Base-by-base conservation (phyloP, 169 alveolate species). In the Plasmodium berghei region DNA sequence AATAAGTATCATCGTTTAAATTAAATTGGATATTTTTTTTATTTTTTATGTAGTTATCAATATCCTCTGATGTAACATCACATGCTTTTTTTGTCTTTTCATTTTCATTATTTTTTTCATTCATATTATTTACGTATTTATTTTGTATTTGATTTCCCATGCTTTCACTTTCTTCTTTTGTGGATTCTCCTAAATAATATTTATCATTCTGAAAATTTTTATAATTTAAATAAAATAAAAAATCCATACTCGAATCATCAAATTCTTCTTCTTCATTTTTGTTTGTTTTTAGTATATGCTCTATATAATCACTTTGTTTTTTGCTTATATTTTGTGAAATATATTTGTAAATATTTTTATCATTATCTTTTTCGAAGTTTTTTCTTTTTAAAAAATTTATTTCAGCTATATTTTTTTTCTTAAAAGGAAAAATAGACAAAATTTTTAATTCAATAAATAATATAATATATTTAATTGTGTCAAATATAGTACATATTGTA, bases 341-440 rank as follows among this genome's bases (percentile, higher is more conserved):
- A 20, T 74, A 74, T 54, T 74, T 74, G n/a, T 74, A 66, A 4
- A 74, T 54, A 66, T 62, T 74, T 74, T 74, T 74, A 16, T 74
- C 74, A 10, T 52, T n/a, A 62, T 74, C 88, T 66, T 58, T 16
- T 62, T 74, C 75, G 40, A 74, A 74, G 40, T 74, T 74, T 22
- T 26, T 67, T 34, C 88, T 63, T 74, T 74, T 74, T 18, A 74
- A n/a, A 54, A 74, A 74, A 34, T 61, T 73, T 12, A 74, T 74
- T 74, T 74, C 88, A 40, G 74, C 61, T 24, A 40, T 12, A 40
- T 74, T 74, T 74, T 54, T 49, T 14, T 56, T 24, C 55, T 63
- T 67, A 46, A 74, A 74, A 34, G 88, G 88, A 34, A 46, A 59
- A 10, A 20, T 16, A n/a, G 48, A 9, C 12, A 74, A 22, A 2